Evolutionary conservation across 208 protist species (phyloP).

Genomic region (Paratrypanosoma confusum): DNA sequence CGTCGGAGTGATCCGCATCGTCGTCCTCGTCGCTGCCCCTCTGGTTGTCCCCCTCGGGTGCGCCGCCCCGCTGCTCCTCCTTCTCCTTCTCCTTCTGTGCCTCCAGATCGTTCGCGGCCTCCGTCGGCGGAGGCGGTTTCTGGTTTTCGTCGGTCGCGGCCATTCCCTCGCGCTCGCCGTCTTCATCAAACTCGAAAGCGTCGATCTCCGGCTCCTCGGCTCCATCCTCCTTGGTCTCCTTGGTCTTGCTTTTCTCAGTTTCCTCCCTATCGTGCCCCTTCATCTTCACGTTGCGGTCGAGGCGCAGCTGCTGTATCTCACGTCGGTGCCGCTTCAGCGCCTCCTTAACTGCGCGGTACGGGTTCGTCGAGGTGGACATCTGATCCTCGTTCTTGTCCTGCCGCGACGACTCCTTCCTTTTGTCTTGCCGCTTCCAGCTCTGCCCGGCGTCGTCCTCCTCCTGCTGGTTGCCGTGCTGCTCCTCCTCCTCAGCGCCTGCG

Average conservation of each 20-base stretch:
- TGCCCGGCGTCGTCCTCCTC: conserved; percentile 69
- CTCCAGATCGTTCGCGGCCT: conserved; percentile 13
- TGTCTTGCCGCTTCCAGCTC: conserved; percentile 74
- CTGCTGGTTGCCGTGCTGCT: conserved; percentile 64
- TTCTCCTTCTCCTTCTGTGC: conserved; percentile 21
- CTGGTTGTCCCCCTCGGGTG: conserved; percentile 25
- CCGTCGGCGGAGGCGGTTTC: not conserved
- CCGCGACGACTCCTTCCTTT: conserved; percentile 51
- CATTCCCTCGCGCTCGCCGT: conserved; percentile 39
- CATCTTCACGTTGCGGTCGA: conserved; percentile 63
- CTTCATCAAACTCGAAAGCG: conserved; percentile 34
- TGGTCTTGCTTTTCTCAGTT: conserved; percentile 28
- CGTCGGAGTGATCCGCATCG: conserved; percentile 30
- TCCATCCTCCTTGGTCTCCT: conserved; percentile 19
- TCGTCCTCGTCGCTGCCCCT: conserved; percentile 22
- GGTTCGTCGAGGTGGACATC: conserved; percentile 55
- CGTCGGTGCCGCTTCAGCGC: conserved; percentile 73
- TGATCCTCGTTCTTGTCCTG: conserved; percentile 70
- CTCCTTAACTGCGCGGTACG: conserved; percentile 80
- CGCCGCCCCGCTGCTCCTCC: conserved; percentile 12
- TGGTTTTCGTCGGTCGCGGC: conserved; percentile 33
- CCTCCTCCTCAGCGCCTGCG: conserved; percentile 28
- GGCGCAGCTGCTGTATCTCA: conserved; percentile 69
- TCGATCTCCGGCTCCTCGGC: conserved; percentile 22
- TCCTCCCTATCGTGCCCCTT: conserved; percentile 40